Evolutionary conservation across 1,284 basidiomycete genomes (phyloP), one percentile per base, ranked within the genome.

Genomic region (Marasmius tenuissimus): DNA sequence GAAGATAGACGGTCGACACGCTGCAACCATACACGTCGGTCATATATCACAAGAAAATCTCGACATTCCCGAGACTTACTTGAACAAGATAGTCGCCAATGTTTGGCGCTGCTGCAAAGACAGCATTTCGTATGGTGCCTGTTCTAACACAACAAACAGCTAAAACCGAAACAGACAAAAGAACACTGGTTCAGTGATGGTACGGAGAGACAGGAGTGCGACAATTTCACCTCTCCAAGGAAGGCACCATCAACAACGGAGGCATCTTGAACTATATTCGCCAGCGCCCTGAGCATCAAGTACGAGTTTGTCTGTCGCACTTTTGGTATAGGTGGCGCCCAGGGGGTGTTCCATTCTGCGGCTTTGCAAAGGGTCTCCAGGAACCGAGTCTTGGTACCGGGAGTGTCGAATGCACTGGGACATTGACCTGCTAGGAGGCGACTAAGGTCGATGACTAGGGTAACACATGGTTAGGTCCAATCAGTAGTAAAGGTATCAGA

Each of bases 361-460:
- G 87, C 89, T 58, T 78, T 79, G 70, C 94, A 85, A 14, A 96
- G 73, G 6, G 84, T 78, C 9, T 83, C 76, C 12, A 92, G 79
- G 67, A 94, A 84, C 42, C 75, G 77, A 35, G 81, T 75, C 42
- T 83, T 81, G 54, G 84, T 69, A 12, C 73, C 79, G 0, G 82
- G 70, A 7, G 79, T 37, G 4, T 79, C 72, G 60, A 84, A 82
- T 0, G 81, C 76, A 6, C 81, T 77, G 3, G 87, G 83, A 49
- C 83, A 88, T 67, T 85, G 86, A 0, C 85, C 88, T n/a, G 88
- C 81, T 9, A 97, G 75, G 35, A 95, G 80, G 35, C 97, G 88
- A 53, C 88, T 82, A 8, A 98, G 81, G 71, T 99, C 97, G 68
- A 99, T 86, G 2, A 96, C 94, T 95, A 68, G n/a, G 52, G 62